Percentiles rank a stretch among this genome's conserved stretches.
phyloP scores from a whole-genome alignment of 495 filamentous ascomycete genomes.

The Aspergillus bertholletiae region DNA sequence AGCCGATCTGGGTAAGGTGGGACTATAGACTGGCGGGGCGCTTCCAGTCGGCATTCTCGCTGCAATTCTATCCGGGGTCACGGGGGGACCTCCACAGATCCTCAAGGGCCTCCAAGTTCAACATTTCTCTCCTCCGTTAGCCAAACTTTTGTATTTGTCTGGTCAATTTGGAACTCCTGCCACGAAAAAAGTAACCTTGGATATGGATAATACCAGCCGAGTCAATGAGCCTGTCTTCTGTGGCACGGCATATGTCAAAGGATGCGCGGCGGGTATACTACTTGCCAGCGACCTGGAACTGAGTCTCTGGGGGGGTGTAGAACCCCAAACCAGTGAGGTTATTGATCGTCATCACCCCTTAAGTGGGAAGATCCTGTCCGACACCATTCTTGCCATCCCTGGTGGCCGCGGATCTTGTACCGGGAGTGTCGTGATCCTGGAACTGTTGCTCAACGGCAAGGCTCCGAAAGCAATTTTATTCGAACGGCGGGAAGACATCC shows the following conservation, averaged over 20 bases:
- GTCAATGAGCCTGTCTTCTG: too few species aligned
- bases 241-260: slow-evolving; percentile 3
- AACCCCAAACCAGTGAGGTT: slow-evolving; percentile 17
- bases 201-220: too few species aligned
- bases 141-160: too few species aligned
- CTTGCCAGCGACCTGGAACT: slow-evolving; percentile 16
- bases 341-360: slow-evolving; percentile 28
- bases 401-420: slow-evolving; percentile 26
- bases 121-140: too few species aligned
- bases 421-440: slow-evolving; percentile 26
- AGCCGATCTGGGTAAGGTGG: too few species aligned
- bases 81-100: too few species aligned
- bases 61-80: too few species aligned
- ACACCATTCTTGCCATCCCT: slow-evolving; percentile 22
- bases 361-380: slow-evolving; percentile 11
- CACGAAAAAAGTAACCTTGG: too few species aligned
- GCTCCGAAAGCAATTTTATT: slow-evolving; percentile 20
- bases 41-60: too few species aligned
- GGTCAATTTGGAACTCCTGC: too few species aligned
- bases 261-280: slow-evolving; percentile 10
- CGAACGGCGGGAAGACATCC: slow-evolving; percentile 18
- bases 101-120: too few species aligned
- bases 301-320: slow-evolving; percentile 31
- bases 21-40: too few species aligned
- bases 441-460: slow-evolving; percentile 18